Evolutionary conservation across 257 asterid species (phyloP), one percentile per base, ranked within the genome.

Genomic region (Solanum lycopersicoides): DNA sequence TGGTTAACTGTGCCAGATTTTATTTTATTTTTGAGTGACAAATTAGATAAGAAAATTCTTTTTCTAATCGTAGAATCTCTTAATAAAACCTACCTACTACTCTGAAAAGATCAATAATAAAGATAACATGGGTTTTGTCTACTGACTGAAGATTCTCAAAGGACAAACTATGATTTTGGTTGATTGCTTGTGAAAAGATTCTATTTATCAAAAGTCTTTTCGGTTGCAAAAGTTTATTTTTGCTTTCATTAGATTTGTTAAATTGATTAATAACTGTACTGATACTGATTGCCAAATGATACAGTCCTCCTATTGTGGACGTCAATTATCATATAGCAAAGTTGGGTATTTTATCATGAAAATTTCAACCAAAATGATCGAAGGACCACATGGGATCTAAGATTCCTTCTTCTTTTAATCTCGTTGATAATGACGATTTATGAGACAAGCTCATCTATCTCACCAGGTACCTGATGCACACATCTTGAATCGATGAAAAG

Each of bases 41-140:
- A 59, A 69, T 85, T 77, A 82, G 37, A 50, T 45, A 41, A 72
- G 86, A 90, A 87, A 88, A 87, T 87, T 88, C 90, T 18, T 82
- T 63, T 30, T 45, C 12, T 13, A 80, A 23, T 47, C 12, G 59
- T 59, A 25, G 60, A 44, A 14, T 72, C 72, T 45, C 23, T 34
- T 2, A 21, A 84, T 53, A 39, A 34, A 30, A 42, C 56, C 71
- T 37, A 71, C 41, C 34, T 83, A 87, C 34, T 83, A 80, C 69
- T 42, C 85, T 34, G 37, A 71, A 83, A 86, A 86, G 65, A 66
- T 68, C 79, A 90, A 86, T 86, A 88, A 90, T 68, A 59, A 50
- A 86, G 71, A 76, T 76, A 90, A 90, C 90, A 83, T 88, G 90
- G 89, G 76, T 86, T 75, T 83, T 68, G 90, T 88, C 86, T 86